phyloP scores from a whole-genome alignment of 306 rosid genomes.

The Cucumis sativus region Cucumber_9930_V3 NC_026656.2:2935501-2936000 shows the following conservation, averaged over 20 bases:
- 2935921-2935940: conserved; percentile 45
- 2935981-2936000: conserved; percentile 12
- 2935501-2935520: not conserved
- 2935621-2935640: conserved; percentile 4
- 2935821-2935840: conserved; percentile 30
- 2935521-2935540: not conserved
- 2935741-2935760: conserved; percentile 21
- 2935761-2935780: conserved; percentile 36
- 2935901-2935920: conserved; percentile 54
- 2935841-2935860: conserved; percentile 41
- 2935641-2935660: conserved; percentile 31
- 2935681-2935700: conserved; percentile 36
- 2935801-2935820: conserved; percentile 22
- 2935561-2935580: conserved; percentile 35
- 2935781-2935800: conserved; percentile 3
- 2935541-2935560: conserved; percentile 35
- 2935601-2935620: conserved; percentile 33
- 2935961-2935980: conserved; percentile 32
- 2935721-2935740: conserved; percentile 65
- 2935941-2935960: conserved; percentile 37
- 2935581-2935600: conserved; percentile 42
- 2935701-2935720: conserved; percentile 23
- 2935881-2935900: conserved; percentile 48
- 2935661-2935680: conserved; percentile 12
- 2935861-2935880: conserved; percentile 5